These are phyloP conservation scores for Pisolithus microcarpus DNA, from an alignment of 768 basidiomycete genomes.

Conservation along the genomic window DNA sequence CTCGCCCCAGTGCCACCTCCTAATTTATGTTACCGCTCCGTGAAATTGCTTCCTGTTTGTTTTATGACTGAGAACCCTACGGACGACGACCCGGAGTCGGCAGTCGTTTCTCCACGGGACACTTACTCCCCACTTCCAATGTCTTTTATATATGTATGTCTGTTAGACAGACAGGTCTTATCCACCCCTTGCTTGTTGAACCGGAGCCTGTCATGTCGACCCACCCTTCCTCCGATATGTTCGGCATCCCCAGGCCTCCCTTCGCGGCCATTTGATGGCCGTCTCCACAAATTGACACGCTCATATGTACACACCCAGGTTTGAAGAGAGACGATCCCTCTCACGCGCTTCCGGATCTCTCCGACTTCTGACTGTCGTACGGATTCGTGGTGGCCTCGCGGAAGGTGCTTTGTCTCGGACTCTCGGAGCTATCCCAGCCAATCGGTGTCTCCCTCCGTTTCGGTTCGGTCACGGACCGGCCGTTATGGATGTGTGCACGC, in stretches of 20 bases:
- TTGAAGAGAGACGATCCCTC: background rate
- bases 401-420: no score
- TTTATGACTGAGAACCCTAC: background rate
- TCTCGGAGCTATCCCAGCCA: no score
- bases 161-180: background rate
- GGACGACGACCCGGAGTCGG: background rate
- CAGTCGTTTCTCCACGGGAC: no score
- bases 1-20: background rate
- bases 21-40: background rate
- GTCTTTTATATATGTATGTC: no score
- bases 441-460: no score
- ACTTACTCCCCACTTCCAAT: no score
- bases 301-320: background rate
- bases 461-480: no score
- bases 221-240: background rate
- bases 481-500: no score
- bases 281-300: background rate
- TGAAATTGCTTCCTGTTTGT: background rate
- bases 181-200: background rate
- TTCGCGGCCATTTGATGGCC: background rate
- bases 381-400: background rate
- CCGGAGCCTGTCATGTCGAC: background rate
- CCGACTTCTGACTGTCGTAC: background rate
- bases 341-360: background rate
- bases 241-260: background rate